Conservation (phyloP, 768 basidiomycete species). For the Nidula microcarpa region DNA sequence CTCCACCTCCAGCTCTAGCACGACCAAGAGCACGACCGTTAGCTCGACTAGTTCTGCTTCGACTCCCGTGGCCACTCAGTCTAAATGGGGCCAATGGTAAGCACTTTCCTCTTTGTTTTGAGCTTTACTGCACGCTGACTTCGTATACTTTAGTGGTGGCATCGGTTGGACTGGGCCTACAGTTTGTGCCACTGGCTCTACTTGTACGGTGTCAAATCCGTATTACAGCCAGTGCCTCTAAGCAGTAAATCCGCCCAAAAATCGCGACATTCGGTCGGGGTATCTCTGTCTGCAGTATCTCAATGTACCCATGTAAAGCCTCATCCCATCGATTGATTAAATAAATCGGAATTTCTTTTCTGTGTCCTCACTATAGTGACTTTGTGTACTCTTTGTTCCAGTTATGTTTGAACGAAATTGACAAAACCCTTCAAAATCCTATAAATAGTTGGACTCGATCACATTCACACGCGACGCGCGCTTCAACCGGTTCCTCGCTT, state of each 20-base stretch:
- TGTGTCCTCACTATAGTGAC: too few species aligned
- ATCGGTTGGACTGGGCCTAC: constrained; percentile 25
- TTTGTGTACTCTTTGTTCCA: too few species aligned
- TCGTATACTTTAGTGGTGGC: neutral
- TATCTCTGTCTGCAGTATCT: too few species aligned
- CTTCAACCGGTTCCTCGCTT: too few species aligned
- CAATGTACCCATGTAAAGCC: too few species aligned
- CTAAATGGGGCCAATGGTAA: neutral
- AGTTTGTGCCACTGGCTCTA: constrained; percentile 21
- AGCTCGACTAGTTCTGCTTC: neutral
- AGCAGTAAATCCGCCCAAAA: neutral
- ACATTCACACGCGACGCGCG: too few species aligned
- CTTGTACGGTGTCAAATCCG: constrained; percentile 19
- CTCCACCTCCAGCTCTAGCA: neutral
- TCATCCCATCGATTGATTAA: too few species aligned
- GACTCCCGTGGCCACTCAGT: neutral
- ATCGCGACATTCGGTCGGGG: too few species aligned
- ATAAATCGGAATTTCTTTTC: too few species aligned
- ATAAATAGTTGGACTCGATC: too few species aligned
- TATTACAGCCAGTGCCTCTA: constrained; percentile 30
- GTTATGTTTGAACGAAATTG: too few species aligned
- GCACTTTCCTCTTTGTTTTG: neutral
- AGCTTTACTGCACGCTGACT: neutral
- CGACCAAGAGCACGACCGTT: neutral
- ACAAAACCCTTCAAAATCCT: too few species aligned